Conservation (phyloP, 2,329 filamentous ascomycete genomes). For the Exophiala sideris region DNA sequence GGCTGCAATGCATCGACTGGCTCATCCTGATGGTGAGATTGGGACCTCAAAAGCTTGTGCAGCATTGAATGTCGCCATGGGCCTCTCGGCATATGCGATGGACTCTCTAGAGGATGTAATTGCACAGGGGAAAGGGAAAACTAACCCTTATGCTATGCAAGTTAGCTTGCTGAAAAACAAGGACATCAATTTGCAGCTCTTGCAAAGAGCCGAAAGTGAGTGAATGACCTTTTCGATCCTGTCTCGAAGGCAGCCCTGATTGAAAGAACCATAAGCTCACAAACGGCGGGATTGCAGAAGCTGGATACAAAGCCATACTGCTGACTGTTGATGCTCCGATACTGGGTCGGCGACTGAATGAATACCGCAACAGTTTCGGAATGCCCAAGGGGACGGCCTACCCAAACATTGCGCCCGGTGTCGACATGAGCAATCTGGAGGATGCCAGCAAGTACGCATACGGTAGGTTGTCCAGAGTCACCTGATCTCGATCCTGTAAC, state of each 20-base stretch:
- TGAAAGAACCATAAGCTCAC: neutral
- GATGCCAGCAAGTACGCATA: constrained; percentile 9
- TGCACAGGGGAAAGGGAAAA: constrained; percentile 29
- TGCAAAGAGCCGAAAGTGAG: constrained; percentile 44
- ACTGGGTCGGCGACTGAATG: constrained; percentile 52
- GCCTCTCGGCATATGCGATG: constrained; percentile 48
- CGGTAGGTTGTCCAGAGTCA: neutral
- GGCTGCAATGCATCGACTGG: constrained; percentile 52
- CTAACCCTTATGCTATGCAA: constrained; percentile 31
- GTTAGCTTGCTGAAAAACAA: constrained; percentile 28
- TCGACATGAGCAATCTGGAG: constrained; percentile 13
- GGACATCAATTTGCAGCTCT: constrained; percentile 39
- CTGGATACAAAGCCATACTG: constrained; percentile 54
- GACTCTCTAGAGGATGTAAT: constrained; percentile 46
- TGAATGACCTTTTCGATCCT: neutral
- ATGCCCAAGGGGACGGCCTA: constrained; percentile 24
- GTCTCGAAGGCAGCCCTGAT: neutral
- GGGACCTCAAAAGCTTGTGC: constrained; percentile 49
- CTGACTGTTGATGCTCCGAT: constrained; percentile 55
- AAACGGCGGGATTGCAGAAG: constrained; percentile 29
- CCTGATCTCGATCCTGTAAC: neutral
- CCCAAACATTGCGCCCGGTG: constrained; percentile 23
- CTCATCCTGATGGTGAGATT: constrained; percentile 52
- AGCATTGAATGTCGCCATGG: constrained; percentile 45
- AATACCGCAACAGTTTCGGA: constrained; percentile 52